phyloP scores from a whole-genome alignment of 257 asterid species.

The Solanum sejunctum region DNA sequence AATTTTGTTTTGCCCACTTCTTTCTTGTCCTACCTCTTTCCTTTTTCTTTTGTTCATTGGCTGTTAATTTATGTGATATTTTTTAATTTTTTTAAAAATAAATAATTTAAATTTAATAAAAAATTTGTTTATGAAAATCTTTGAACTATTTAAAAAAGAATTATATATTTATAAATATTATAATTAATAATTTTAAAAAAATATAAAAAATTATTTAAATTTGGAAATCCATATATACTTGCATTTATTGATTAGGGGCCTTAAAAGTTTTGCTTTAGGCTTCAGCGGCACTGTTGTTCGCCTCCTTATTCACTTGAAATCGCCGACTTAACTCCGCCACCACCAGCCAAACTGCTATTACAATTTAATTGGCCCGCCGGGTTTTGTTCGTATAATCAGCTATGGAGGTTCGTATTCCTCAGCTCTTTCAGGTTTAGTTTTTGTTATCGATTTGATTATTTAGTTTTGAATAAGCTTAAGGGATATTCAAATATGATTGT shows the following conservation, averaged over 20 bases:
- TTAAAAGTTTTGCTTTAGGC: neutral
- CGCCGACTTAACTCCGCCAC: neutral
- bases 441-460: neutral
- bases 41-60: too few relatives aligned
- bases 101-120: too few relatives aligned
- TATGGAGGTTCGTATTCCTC: neutral
- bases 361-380: neutral
- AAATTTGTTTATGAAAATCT: too few relatives aligned
- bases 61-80: too few relatives aligned
- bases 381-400: neutral
- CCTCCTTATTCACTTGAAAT: neutral
- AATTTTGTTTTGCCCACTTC: too few relatives aligned
- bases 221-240: too few relatives aligned
- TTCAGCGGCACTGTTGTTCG: neutral
- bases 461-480: neutral
- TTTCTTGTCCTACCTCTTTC: too few relatives aligned
- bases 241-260: neutral
- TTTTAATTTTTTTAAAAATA: too few relatives aligned
- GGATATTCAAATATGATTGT: neutral
- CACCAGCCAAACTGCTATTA: neutral
- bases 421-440: neutral
- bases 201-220: too few relatives aligned
- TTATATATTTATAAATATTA: too few relatives aligned
- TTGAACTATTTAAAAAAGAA: too few relatives aligned
- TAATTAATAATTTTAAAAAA: too few relatives aligned